A percentile compares a stretch with the other conserved stretches of the same genome.
phyloP scores from a whole-genome alignment of 768 basidiomycete genomes.

The Pleurotus cornucopiae region DNA sequence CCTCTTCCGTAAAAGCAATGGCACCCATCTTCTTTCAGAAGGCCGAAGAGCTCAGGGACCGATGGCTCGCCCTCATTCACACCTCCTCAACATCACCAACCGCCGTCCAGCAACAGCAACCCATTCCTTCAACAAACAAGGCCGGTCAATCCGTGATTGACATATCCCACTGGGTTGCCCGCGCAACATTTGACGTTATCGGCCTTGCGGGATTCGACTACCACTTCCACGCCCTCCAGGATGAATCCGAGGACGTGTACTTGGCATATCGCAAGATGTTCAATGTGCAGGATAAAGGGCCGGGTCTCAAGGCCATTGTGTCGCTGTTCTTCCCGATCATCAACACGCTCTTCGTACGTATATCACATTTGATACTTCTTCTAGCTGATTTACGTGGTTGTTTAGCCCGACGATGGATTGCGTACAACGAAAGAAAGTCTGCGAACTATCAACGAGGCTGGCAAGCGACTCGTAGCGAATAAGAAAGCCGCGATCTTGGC shows the following conservation, averaged over 20 bases:
- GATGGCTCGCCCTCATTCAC: constrained; percentile 33
- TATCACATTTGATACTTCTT: not conserved
- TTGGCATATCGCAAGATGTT: constrained; percentile 37
- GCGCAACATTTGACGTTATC: constrained; percentile 36
- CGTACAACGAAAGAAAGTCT: constrained; percentile 32
- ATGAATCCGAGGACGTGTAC: constrained; percentile 46
- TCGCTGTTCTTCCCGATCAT: constrained; percentile 44
- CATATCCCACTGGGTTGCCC: constrained; percentile 49
- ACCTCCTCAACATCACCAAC: not conserved
- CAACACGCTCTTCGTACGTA: not conserved
- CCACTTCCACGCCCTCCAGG: constrained; percentile 43
- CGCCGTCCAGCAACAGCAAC: not conserved
- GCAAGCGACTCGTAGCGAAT: constrained; percentile 36
- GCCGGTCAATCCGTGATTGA: not conserved
- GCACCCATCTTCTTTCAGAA: constrained; percentile 46
- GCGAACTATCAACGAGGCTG: constrained; percentile 34
- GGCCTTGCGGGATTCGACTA: constrained; percentile 43
- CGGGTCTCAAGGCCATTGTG: constrained; percentile 33
- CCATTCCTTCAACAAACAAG: constrained; percentile 4
- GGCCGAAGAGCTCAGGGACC: constrained; percentile 43
- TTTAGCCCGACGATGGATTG: constrained; percentile 39
- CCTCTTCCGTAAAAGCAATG: constrained; percentile 39
- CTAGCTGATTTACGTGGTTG: not conserved
- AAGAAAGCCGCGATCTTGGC: constrained; percentile 34
- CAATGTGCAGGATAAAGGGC: constrained; percentile 40